Evolutionary conservation across 371 early-diverging fungal genomes (phyloP).

Genomic region (Mortierella sp.): DNA sequence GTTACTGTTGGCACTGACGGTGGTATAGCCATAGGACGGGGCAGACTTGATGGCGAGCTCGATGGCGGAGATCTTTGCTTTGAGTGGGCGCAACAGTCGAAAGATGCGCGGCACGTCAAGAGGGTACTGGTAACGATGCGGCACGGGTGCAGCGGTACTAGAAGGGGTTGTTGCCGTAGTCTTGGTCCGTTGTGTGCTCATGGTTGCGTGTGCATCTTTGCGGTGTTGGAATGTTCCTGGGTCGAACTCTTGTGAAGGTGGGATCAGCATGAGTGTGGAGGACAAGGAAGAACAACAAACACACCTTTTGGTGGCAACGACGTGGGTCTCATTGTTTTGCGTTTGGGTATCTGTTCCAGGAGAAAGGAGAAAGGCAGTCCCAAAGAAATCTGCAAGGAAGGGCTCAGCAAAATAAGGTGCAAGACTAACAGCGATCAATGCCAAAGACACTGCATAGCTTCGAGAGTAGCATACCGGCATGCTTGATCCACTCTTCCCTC

Average conservation of each 20-base stretch:
- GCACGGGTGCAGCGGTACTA: not conserved
- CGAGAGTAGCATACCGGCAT: no score
- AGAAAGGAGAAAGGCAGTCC: no score
- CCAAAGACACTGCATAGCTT: no score
- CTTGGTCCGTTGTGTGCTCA: not conserved
- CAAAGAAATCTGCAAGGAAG: no score
- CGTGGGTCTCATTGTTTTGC: not conserved
- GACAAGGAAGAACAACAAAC: not conserved
- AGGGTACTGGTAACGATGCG: constrained; percentile 5
- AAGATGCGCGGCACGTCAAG: constrained; percentile 1
- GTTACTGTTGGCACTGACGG: not conserved
- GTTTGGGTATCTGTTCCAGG: no score
- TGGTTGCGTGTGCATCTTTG: not conserved
- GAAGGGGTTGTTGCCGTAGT: not conserved
- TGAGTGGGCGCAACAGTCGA: not conserved
- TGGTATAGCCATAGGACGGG: not conserved
- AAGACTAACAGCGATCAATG: no score
- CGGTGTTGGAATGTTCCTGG: not conserved
- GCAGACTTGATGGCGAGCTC: constrained; percentile 11
- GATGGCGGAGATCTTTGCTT: not conserved
- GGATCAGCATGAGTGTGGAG: constrained; percentile 15
- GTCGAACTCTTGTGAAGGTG: constrained; percentile 15
- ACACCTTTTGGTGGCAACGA: not conserved
- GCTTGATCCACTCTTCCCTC: no score
- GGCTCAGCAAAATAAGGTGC: no score